Evolutionary conservation across 176 grass and related monocot genomes (phyloP), one percentile per base, ranked within the genome.

Genomic region (Cymbopogon citratus): DNA sequence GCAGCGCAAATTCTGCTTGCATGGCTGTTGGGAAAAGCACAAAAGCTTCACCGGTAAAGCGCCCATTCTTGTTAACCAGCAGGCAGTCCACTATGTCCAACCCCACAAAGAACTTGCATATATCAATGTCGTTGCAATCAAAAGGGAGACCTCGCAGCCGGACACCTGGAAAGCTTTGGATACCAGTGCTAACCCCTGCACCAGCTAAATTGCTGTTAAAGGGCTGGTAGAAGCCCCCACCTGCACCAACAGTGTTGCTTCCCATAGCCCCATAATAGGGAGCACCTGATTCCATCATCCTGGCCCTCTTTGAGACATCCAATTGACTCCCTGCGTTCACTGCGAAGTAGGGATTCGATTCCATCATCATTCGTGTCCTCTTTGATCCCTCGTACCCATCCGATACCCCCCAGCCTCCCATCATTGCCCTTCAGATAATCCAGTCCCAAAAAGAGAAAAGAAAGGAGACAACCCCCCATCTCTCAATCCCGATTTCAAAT

Each of bases 261-360:
- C 85, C 85, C 26, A 90, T 77, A 3, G 63, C 86, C 51, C 84
- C 81, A 61, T 89, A 93, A 80, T 91, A 97, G 8, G 87, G 69
- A 28, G 87, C 69, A 64, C 56, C 87, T 18, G 94, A 40, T 65
- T 97, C 88, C 66, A 93, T 83, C 81, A 89, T 81, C 85, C 94
- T 89, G 43, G 94, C 66, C 76, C 91, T 87, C 87, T 97, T 97
- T 69, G 89, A 97, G 59, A 79, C 85, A 84, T 89, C 91, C 69
- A 89, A 33, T 44, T 85, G 82, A 49, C 74, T 87, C 83, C 83
- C 87, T 83, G 83, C 79, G 40, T 83, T 94, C 88, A 93, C 88
- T 98, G 92, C 92, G 88, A 98, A 98, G 95, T 98, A 98, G 77
- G 95, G 95, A 94, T 94, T 94, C 76, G 95, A 98, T 92, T 98